These are phyloP conservation scores for Areca catechu DNA, from an alignment of 176 grass and related monocot species.

Conservation along the genomic window DNA sequence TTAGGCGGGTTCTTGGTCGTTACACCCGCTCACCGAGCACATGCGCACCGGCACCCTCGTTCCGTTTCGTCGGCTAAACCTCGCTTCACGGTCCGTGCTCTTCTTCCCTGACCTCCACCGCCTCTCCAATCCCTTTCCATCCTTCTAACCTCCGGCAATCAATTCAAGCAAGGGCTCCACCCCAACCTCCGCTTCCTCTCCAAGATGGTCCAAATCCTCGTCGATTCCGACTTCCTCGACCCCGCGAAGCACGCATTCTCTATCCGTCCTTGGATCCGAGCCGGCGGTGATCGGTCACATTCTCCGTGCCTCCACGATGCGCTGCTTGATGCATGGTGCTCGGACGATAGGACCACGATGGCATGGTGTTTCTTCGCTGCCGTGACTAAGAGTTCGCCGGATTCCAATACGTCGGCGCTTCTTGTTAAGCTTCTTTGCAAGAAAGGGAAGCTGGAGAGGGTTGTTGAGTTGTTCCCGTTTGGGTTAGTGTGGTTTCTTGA, in stretches of 20 bases:
- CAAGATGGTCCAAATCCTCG: background rate
- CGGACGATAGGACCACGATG: background rate
- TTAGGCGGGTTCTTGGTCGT: no score
- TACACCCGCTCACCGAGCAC: no score
- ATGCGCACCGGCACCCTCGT: no score
- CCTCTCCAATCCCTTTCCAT: background rate
- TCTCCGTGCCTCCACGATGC: constrained; percentile 1
- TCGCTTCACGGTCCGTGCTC: no score
- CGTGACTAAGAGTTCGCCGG: background rate
- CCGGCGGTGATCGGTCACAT: background rate
- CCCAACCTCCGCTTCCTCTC: background rate
- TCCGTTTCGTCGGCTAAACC: no score
- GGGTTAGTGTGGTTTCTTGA: background rate
- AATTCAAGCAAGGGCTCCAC: background rate
- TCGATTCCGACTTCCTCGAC: constrained; percentile 7
- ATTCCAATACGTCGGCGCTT: constrained; percentile 7
- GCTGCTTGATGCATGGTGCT: constrained; percentile 13
- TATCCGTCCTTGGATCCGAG: background rate
- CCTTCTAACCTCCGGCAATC: background rate
- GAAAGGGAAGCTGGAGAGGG: constrained; percentile 11
- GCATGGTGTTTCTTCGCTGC: constrained; percentile 10
- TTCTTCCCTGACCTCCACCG: background rate
- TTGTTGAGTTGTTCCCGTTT: background rate
- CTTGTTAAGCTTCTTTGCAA: constrained; percentile 15
- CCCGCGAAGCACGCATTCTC: constrained; percentile 5